Base-by-base conservation (phyloP, 305 asterid species). In the Solanum hybrid region DNA sequence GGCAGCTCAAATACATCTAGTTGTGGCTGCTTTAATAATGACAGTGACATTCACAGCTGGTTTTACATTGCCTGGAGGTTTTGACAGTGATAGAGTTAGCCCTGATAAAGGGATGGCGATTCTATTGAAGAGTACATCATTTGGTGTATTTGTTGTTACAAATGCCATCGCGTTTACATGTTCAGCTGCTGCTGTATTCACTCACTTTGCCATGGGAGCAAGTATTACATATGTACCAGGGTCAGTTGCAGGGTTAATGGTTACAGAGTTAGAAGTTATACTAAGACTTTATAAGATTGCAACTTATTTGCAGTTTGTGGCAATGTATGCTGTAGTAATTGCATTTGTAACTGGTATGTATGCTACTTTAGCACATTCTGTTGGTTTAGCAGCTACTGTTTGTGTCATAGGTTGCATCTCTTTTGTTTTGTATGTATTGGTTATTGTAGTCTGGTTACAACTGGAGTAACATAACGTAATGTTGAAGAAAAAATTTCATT, bases 31-130 rank as follows among this genome's bases (percentile, higher is more conserved):
- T 9, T 89, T 91, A 7, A 84, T 91, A 76, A 80, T 88, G 22
- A 89, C 91, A 13, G 90, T 90, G 14, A 89, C 91, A 29, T 91
- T 91, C 35, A 90, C 91, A 3, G 91, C 91, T 72, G 91, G 88
- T 29, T 89, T 91, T 64, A 91, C 91, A 13, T 11, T 89, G 2
- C 91, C 91, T 4, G 91, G 91, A 36, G 93, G 93, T 9, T 91
- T 76, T 32, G 64, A 88, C 72, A 22, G 34, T 3, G 72, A 87
- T 4, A 29, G 13, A 3, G 32, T 13, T 5, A 86, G 89, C 7
- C 36, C 88, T 2, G 26, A 84, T 16, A 86, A 88, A 89, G 91
- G 93, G 51, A 77, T 88, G 90, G 86, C 90, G 10, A 38, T 85
- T 85, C 88, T 91, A 66, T 26, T 56, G 10, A 77, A 86, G n/a